Base-by-base conservation (phyloP, 768 basidiomycete genomes). In the Dictyophora rubrovolvata region DNA sequence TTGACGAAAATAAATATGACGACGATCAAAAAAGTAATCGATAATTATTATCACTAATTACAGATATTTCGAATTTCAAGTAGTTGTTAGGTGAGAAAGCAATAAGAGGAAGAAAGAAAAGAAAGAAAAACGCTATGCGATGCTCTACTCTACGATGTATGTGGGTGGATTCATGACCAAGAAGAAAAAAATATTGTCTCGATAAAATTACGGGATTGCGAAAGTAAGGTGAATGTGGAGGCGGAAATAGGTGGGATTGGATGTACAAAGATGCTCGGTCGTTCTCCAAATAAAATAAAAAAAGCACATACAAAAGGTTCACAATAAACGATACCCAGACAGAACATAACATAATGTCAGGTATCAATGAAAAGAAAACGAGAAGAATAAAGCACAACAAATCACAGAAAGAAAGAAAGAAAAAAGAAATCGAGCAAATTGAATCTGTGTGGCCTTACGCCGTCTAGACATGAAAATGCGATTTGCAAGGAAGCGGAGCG, bases 151-250 rank as follows among this genome's bases (percentile, higher is more conserved):
- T 28, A 28, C 28, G 2, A 28, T 28, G 28, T 28, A 28, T 28
- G 28, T 28, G 28, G 28, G 28, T 28, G 28, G 7, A 28, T 28
- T 28, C 28, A 28, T 28, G 28, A 28, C 28, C 2, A 3, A 3
- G 28, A 28, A 28, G 28, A 28, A 28, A 28, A 28, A 73, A 72
- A 77, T 74, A 80, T 74, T 81, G 79, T 81, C 80, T 82, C 81
- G 82, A 82, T 68, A 77, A 78, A 28, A 28, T 28, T 28, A 28
- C 28, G 28, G 28, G 28, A 28, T 2, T 28, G 28, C 28, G 28
- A 53, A 36, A 33, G 52, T 36, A 53, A 33, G 18, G 34, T 33
- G 52, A n/a, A 17, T 22, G n/a, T 34, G 52, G 54, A 12, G 28
- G 37, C 36, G 36, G 4, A 22, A 14, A 16, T 17, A 17, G 16